A percentile compares a stretch with the other conserved stretches of the same genome.
Evolutionary conservation across 176 grass and related monocot genomes (phyloP).

Genomic region (Poa pratensis): DNA sequence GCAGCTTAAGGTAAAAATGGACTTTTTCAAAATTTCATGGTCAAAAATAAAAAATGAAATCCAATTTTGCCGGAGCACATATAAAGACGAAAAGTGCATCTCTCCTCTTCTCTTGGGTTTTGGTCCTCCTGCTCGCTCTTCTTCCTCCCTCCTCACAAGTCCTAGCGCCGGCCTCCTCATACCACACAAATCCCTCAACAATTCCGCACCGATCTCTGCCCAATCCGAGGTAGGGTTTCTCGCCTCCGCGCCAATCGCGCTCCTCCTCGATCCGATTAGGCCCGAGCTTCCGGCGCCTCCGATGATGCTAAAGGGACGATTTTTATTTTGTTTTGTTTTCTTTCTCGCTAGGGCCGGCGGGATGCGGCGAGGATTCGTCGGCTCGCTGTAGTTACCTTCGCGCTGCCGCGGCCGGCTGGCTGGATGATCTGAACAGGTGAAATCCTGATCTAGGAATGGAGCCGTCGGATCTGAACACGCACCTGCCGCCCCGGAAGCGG

Average conservation of each 20-base stretch:
- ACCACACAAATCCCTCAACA: slow-evolving; percentile 46
- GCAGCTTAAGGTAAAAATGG: too few species aligned
- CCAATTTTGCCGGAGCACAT: neutral
- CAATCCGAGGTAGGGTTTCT: slow-evolving; percentile 51
- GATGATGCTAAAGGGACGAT: slow-evolving; percentile 37
- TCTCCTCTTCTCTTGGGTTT: slow-evolving; percentile 38
- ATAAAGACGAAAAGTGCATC: neutral
- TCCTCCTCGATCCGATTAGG: neutral
- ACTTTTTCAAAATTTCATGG: too few species aligned
- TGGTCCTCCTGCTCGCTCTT: slow-evolving; percentile 29
- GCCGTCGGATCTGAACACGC: slow-evolving; percentile 71
- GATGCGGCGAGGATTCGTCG: slow-evolving; percentile 29
- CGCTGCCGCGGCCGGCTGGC: neutral
- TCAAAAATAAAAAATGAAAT: neutral
- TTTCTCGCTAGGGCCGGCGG: slow-evolving; percentile 25
- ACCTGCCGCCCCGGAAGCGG: slow-evolving; percentile 95
- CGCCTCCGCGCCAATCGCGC: neutral
- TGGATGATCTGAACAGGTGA: slow-evolving; percentile 21
- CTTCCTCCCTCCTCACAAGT: slow-evolving; percentile 20
- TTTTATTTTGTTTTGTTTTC: neutral
- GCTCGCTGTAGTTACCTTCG: slow-evolving; percentile 11
- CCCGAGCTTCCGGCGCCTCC: slow-evolving; percentile 27
- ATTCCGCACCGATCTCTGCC: slow-evolving; percentile 47
- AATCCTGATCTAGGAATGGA: slow-evolving; percentile 73
- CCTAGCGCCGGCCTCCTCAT: slow-evolving; percentile 39